Conservation (phyloP, 768 basidiomycete species). For the Tricholoma sp. region DNA sequence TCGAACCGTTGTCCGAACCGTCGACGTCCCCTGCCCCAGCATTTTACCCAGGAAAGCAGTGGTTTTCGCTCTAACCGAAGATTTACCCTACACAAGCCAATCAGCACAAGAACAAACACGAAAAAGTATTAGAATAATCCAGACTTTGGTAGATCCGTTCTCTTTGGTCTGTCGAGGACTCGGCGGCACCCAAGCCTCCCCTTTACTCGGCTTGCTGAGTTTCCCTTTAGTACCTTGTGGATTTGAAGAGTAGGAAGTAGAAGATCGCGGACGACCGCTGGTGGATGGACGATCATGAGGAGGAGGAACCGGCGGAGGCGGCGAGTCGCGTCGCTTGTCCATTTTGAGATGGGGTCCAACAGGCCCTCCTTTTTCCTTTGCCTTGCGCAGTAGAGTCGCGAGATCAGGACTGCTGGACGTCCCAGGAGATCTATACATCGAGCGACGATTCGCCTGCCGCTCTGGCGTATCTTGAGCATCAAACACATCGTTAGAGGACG, state of each 20-base stretch:
- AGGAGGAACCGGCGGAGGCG: conserved; percentile 41
- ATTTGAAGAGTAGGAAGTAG: conserved; percentile 30
- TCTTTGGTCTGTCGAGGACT: conserved; percentile 41
- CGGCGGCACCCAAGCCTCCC: conserved; percentile 35
- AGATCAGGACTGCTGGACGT: conserved; percentile 92
- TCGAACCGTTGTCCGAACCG: conserved; percentile 37
- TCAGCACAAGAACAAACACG: not conserved
- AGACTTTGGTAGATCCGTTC: conserved; percentile 47
- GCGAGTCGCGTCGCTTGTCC: conserved; percentile 28
- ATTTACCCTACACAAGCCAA: conserved; percentile 30
- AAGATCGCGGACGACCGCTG: conserved; percentile 35
- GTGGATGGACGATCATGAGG: conserved; percentile 23
- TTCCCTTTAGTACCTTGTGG: conserved; percentile 30
- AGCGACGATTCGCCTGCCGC: conserved; percentile 71
- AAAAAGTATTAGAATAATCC: conserved; percentile 10
- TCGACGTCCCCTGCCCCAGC: conserved; percentile 44
- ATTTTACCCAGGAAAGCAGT: conserved; percentile 78
- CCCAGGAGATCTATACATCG: conserved; percentile 83
- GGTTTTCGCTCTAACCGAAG: conserved; percentile 73
- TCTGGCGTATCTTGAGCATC: conserved; percentile 64
- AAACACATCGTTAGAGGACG: conserved; percentile 51
- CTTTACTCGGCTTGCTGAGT: conserved; percentile 14
- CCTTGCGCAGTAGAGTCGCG: conserved; percentile 80
- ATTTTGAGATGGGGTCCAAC: conserved; percentile 27
- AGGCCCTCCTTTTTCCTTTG: conserved; percentile 60